Evolutionary conservation across 139 green algal species (phyloP).

Genomic region (Pleodorina starrii): DNA sequence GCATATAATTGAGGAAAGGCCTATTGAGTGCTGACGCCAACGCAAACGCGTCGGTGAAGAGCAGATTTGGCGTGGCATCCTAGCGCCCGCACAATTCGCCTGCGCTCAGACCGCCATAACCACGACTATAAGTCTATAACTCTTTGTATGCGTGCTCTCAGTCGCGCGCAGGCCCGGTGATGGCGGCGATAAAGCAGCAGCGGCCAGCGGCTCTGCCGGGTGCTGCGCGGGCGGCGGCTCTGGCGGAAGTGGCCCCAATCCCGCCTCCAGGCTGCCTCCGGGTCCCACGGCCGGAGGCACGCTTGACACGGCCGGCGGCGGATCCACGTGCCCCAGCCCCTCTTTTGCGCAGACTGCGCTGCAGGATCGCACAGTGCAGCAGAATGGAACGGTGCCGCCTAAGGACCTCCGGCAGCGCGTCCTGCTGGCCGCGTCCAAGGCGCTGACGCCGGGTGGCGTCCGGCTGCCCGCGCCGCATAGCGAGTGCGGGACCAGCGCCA

Average conservation of each 20-base stretch:
- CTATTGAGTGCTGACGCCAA: too few relatives aligned
- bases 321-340: slow-evolving; percentile 36
- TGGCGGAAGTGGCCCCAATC: neutral
- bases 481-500: neutral
- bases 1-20: too few relatives aligned
- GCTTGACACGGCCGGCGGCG: slow-evolving; percentile 15
- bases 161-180: neutral
- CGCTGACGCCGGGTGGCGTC: neutral
- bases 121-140: too few relatives aligned
- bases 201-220: neutral
- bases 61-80: too few relatives aligned
- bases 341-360: slow-evolving; percentile 30
- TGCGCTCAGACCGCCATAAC: too few relatives aligned
- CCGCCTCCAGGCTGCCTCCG: neutral
- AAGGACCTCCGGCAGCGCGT: neutral
- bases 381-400: neutral
- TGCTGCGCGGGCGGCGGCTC: neutral
- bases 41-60: too few relatives aligned
- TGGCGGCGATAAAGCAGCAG: neutral
- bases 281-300: neutral
- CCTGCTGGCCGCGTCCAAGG: neutral
- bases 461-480: neutral
- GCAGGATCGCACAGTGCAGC: slow-evolving; percentile 36
- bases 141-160: too few relatives aligned
- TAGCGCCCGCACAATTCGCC: too few relatives aligned